Base-by-base conservation (phyloP, 2,329 filamentous ascomycete species). In the Aspergillus sojae region DNA sequence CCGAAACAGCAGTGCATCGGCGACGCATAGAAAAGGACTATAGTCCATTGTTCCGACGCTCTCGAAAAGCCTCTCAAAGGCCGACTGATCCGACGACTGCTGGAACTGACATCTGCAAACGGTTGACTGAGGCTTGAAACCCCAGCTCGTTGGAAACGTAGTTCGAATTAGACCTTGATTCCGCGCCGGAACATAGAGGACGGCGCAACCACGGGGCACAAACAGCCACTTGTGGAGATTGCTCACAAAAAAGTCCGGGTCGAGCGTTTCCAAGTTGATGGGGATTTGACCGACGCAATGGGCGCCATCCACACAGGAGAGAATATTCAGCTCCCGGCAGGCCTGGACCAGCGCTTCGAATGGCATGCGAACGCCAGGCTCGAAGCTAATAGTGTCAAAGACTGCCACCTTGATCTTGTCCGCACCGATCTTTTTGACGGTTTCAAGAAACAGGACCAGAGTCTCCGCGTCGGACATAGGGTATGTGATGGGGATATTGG, bases 201-300 rank as follows among this genome's bases (percentile, higher is more conserved):
- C 81, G 5, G 92, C 92, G 74, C 91, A 93, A 4, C 88, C 89
- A 23, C 92, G 86, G 0, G 93, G 92, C 0, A 86, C 85, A 70
- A 87, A 88, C 4, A 96, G 85, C 93, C 93, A 96, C 80, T 94
- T 95, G 80, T 94, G 91, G 67, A 87, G 91, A 75, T 96, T 96
- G 61, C 84, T 88, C 10, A 93, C 84, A 74, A 94, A 91, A 79
- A 94, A 96, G 76, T 96, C 93, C 0, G 92, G 89, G 68, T 94
- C 86, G 1, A 91, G 79, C 1, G 78, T 76, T 1, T 72, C 62
- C 0, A 96, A 77, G 73, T 94, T 85, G 5, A 96, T 76, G 1
- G 84, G 81, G 11, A 96, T 82, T 77, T 94, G 90, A 5, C 93
- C 93, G 36, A 94, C 80, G 5, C 89, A 88, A 76, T 96, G 93